Base-by-base conservation (phyloP, 169 alveolate species). In the Perkinsus marinus region DNA sequence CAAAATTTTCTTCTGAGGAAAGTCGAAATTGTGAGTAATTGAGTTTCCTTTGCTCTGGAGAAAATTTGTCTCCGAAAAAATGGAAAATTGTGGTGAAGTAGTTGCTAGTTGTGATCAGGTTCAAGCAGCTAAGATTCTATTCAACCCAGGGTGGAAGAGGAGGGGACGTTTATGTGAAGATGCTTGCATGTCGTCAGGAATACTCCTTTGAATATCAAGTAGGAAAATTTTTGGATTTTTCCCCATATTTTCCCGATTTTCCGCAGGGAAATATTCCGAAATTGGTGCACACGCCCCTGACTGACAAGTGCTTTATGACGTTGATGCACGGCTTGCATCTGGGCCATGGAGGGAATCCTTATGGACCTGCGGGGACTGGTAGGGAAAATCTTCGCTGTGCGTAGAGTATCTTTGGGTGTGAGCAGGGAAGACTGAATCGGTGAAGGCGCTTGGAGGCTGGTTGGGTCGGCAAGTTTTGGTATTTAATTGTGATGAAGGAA, bases 361-460 rank as follows among this genome's bases (percentile, higher is more conserved):
- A 97, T 92, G 99, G 99, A 22, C 99, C 99, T 22, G 99, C 99
- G 5, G 99, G 98, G 36, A 97, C 98, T 6, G 98, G 98, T 57
- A 41, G 3, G 46, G 79, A 57, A 26, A 57, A 19, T 57, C 79
- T 57, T 57, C 79, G 34, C 34, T 19, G 79, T 57, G 79, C 79
- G 79, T 30, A 57, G 79, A 30, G 79, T 57, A 57, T 57, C 79
- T 57, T 57, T 6, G 34, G 37, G 7, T 19, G 37, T 57, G 99
- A 37, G 98, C 99, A 2, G 99, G 99, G 19, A 99, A 99, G 95
- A 99, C 99, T 39, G 99, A 99, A 95, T 96, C 99, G 0, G 99
- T 99, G 39, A 99, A 99, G 92, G 99, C 99, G 10, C 95, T 99
- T 43, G 99, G 99, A 19, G 94, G 97, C 0, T 98, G 97, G 90